Evolutionary conservation across 768 basidiomycete species (phyloP), one percentile per base, ranked within the genome.

Genomic region (Tremella mesenterica): DNA sequence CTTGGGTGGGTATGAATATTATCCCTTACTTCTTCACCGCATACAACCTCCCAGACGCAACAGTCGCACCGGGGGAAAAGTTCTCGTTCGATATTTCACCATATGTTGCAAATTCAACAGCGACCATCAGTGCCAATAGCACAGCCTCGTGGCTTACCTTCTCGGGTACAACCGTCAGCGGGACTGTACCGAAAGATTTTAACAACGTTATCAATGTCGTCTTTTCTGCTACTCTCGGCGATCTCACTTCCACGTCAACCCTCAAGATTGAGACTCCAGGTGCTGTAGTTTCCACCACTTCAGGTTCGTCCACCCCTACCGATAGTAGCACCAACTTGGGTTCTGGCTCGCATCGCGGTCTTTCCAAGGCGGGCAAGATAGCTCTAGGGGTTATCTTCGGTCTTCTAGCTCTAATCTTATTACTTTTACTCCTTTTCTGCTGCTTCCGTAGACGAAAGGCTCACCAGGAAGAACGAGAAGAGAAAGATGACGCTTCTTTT

Each of bases 21-120:
- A 81, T 84, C 8, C 79, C 84, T 3, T 85, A 88, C 3, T 86
- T 81, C 70, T 93, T 95, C 75, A 75, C 79, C 10, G 57, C 75
- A 20, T 75, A 81, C 20, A 73, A 75, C 28, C 73, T 88, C 39
- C 81, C 85, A 16, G 76, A 81, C 20, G 73, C 85, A 45, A 74
- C 80, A 44, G 79, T 77, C 33, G 75, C 77, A 23, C 80, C 79
- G 13, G 81, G 81, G 8, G 71, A 78, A 45, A 38, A 69, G 2
- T 73, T 88, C 39, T 61, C 75, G 6, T 83, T 86, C 62, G 71
- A 77, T 59, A 75, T 91, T 31, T 61, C 69, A 1, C 74, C 75
- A 28, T 83, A 79, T 72, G 79, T 85, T 61, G 80, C 81, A 21
- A 80, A 82, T 61, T 56, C 50, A 23, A 63, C 63, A 13, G 62